These are phyloP conservation scores for Neopestalotiopsis sp. DNA, from an alignment of 2,329 filamentous ascomycete species.

Conservation along the genomic window DNA sequence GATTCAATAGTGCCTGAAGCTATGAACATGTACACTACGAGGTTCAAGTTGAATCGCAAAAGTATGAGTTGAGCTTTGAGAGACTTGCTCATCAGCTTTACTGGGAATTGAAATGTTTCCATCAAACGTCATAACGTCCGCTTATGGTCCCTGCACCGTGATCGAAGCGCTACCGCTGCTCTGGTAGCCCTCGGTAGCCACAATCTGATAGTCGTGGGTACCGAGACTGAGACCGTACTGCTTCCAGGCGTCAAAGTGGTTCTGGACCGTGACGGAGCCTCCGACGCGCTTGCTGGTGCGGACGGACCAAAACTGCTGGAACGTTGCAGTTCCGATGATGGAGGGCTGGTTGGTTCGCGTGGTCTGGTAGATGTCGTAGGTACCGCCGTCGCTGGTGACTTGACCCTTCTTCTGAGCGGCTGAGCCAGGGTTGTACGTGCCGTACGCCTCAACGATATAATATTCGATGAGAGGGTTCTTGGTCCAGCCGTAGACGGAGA, in stretches of 20 bases:
- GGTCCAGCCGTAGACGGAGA: conserved; percentile 47
- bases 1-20: not conserved
- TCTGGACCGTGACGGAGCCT: conserved; percentile 38
- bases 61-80: not conserved
- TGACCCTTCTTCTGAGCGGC: conserved; percentile 34
- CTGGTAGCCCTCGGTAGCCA: conserved; percentile 21
- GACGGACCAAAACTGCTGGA: conserved; percentile 59
- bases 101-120: not conserved
- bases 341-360: conserved; percentile 45
- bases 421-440: conserved; percentile 38
- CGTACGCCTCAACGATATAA: conserved; percentile 43
- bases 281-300: conserved; percentile 52
- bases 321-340: conserved; percentile 50
- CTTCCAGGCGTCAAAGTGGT: conserved; percentile 41
- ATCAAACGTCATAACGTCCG: not conserved
- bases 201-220: conserved; percentile 41
- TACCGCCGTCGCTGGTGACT: conserved; percentile 37
- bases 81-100: not conserved
- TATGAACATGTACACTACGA: not conserved
- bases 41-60: not conserved
- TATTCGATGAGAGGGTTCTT: conserved; percentile 43
- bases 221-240: conserved; percentile 36
- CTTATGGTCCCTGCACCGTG: conserved; percentile 12
- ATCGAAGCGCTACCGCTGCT: conserved; percentile 18
- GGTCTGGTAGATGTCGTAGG: conserved; percentile 41